Base-by-base conservation (phyloP, 2,329 filamentous ascomycete genomes). In the Stylonectria norvegica region DNA sequence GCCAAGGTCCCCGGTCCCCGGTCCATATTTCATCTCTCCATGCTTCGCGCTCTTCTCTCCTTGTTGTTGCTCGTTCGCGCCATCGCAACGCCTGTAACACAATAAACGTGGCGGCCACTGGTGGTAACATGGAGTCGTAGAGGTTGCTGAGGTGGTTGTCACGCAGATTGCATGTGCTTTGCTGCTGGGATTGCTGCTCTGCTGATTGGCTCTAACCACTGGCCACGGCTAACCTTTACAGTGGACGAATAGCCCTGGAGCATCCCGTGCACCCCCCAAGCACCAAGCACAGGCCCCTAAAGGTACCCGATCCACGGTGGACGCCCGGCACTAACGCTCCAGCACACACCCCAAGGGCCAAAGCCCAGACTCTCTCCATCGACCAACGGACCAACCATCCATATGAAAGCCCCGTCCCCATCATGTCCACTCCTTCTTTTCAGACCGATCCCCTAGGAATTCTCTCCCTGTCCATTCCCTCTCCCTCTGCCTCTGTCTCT, bases 391-490 rank as follows among this genome's bases (percentile, higher is more conserved):
- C 30, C 30, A 32, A 32, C 30, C 30, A 17, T 32, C 30, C 49
- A 47, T 52, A 52, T 52, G 49, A 52, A 52, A 38, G 49, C 42
- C 49, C 49, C 46, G 34, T 51, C 42, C 49, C 48, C 39, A 49
- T 49, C 43, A 49, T 49, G 46, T 41, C 44, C 34, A 23, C 43
- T 40, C 31, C 38, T 45, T 48, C 43, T 48, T 22, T 34, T 37
- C 51, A 43, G 34, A 7, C 33, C 14, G 18, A 22, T n/a, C n/a
- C n/a, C n/a, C n/a, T n/a, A n/a, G n/a, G n/a, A n/a, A n/a, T 34
- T 22, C 32, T 22, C 9, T 23, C 27, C 30, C 25, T 20, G 19
- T 34, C 30, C 10, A 16, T 16, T 20, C 19, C 20, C 15, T 14
- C 22, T 16, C 30, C 19, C 29, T 27, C 38, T 19, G 20, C 12